Conservation (phyloP, 2,329 filamentous ascomycete genomes). For the Ophiostoma ulmi region DNA sequence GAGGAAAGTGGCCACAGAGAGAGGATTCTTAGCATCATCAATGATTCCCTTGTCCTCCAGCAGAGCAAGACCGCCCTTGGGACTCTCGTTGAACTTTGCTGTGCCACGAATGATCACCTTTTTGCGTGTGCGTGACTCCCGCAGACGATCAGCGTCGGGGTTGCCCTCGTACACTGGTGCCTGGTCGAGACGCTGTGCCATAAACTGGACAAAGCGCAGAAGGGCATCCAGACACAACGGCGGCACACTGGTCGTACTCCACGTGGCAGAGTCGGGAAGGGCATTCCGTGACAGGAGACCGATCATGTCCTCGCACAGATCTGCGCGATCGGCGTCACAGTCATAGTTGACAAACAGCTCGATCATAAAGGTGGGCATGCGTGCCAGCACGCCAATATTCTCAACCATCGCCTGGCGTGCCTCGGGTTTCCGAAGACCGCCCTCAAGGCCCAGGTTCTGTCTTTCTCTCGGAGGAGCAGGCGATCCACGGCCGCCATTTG, state of each 20-base stretch:
- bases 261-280: conserved; percentile 92
- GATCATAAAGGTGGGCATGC: conserved; percentile 90
- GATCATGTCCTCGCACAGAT: conserved; percentile 93
- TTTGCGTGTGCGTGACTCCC: conserved; percentile 71
- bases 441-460: conserved; percentile 87
- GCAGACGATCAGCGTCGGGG: conserved; percentile 60
- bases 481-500: conserved; percentile 75
- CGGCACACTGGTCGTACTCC: conserved; percentile 97
- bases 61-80: conserved; percentile 82
- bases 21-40: conserved; percentile 64
- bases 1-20: conserved; percentile 78
- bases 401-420: conserved; percentile 98
- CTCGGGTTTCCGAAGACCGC: conserved; percentile 85
- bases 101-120: conserved; percentile 83
- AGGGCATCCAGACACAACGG: conserved; percentile 90
- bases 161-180: conserved; percentile 58
- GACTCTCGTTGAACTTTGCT: conserved; percentile 90
- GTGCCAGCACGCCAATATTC: conserved; percentile 81
- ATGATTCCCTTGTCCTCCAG: conserved; percentile 84
- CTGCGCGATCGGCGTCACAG: conserved; percentile 83
- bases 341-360: conserved; percentile 98
- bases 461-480: conserved; percentile 89
- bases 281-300: conserved; percentile 89
- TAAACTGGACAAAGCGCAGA: conserved; percentile 83
- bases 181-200: conserved; percentile 78